A percentile compares a stretch with the other conserved stretches of the same genome.
Evolutionary conservation across 495 filamentous ascomycete genomes (phyloP).

Genomic region (Neurospora intermedia): DNA sequence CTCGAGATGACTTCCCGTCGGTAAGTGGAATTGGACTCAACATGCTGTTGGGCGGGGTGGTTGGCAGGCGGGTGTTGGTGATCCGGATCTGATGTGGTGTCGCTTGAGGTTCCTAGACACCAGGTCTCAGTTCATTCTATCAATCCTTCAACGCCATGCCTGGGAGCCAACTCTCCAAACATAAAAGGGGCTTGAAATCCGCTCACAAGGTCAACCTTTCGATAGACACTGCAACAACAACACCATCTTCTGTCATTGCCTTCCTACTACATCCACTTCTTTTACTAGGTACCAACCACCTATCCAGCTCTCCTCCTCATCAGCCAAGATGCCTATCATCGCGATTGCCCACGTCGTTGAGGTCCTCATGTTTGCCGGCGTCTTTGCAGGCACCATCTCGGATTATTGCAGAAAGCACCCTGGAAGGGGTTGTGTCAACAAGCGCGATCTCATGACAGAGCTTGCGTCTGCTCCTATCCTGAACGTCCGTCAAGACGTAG

Average conservation of each 20-base stretch:
- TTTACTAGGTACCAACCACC: background rate
- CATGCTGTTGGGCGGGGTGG: too few relatives aligned
- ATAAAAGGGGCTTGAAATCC: background rate
- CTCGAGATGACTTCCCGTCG: too few relatives aligned
- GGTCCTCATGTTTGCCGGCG: background rate
- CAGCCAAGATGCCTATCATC: background rate
- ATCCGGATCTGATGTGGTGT: background rate
- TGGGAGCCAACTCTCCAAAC: background rate
- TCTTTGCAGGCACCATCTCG: background rate
- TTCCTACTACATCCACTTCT: background rate
- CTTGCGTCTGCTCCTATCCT: background rate
- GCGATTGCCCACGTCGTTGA: background rate
- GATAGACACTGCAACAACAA: background rate
- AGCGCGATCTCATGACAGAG: slow-evolving; percentile 1
- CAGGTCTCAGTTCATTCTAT: background rate
- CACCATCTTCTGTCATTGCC: background rate
- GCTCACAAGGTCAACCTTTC: background rate
- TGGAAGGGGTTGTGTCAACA: background rate
- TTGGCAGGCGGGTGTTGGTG: too few relatives aligned
- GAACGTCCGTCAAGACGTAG: slow-evolving; percentile 2
- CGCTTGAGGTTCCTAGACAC: background rate
- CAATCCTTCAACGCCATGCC: background rate
- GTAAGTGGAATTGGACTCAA: too few relatives aligned
- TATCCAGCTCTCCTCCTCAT: background rate
- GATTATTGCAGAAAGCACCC: background rate